phyloP scores from a whole-genome alignment of 768 basidiomycete genomes.

The Trametes sanguinea region DNA sequence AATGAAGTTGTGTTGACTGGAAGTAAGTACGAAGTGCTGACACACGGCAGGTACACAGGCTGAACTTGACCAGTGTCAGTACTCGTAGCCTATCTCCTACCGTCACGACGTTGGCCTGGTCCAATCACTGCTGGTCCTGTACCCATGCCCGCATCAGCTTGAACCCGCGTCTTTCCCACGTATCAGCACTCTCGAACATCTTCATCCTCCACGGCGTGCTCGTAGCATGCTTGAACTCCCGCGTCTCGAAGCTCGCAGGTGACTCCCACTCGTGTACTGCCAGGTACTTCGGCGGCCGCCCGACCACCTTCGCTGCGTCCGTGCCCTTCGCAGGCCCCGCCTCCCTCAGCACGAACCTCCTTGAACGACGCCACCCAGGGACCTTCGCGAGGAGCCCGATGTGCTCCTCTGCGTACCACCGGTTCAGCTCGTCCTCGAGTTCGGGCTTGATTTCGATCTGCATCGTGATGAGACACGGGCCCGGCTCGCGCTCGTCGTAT shows the following conservation, averaged over 20 bases:
- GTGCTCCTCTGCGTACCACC: slow-evolving; percentile 36
- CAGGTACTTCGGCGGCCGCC: slow-evolving; percentile 38
- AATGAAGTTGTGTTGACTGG: no score
- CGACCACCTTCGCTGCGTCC: slow-evolving; percentile 25
- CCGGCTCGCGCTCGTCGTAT: slow-evolving; percentile 27
- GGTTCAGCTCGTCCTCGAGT: slow-evolving; percentile 33
- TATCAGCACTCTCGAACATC: slow-evolving; percentile 39
- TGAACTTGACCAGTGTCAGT: no score
- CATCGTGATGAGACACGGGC: slow-evolving; percentile 31
- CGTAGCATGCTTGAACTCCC: slow-evolving; percentile 42
- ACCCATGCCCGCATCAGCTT: slow-evolving; percentile 19
- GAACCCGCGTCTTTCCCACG: slow-evolving; percentile 38
- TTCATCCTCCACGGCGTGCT: slow-evolving; percentile 48
- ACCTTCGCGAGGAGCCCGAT: slow-evolving; percentile 40
- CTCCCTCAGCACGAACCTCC: slow-evolving; percentile 42
- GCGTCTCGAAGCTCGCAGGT: slow-evolving; percentile 34
- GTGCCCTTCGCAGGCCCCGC: slow-evolving; percentile 24
- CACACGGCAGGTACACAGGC: no score
- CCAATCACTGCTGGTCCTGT: not conserved
- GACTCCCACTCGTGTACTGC: slow-evolving; percentile 48
- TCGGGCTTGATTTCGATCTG: slow-evolving; percentile 28
- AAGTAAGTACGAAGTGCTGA: no score
- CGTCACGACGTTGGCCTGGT: no score
- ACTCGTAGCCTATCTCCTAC: no score
- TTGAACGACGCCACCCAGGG: slow-evolving; percentile 48